A percentile compares a stretch with the other conserved stretches of the same genome.
Conservation (phyloP, 2,329 filamentous ascomycete genomes). For the Kalmusia sp. region DNA sequence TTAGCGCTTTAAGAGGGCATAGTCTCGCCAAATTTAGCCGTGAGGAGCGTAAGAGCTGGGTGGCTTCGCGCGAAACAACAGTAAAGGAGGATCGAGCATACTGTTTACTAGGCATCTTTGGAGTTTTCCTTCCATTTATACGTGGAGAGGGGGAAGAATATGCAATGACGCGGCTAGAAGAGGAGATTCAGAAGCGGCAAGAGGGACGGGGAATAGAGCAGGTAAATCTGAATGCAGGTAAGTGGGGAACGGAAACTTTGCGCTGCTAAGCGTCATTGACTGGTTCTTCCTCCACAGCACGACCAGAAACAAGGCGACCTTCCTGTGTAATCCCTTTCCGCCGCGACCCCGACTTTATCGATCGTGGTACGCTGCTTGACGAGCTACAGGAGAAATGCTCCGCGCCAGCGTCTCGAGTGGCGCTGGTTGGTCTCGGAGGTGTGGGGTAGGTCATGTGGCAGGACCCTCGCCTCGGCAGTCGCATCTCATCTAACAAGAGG, state of each 20-base stretch:
- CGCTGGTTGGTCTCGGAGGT: constrained; percentile 29
- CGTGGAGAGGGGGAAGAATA: background rate
- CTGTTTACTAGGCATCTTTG: constrained; percentile 1
- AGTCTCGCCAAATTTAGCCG: background rate
- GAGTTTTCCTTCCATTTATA: background rate
- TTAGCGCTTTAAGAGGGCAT: constrained; percentile 1
- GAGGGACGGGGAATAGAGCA: background rate
- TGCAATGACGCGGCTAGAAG: background rate
- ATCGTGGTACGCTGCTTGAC: constrained; percentile 17
- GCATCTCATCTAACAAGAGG: background rate
- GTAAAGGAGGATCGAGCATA: constrained; percentile 1
- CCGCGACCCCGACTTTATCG: constrained; percentile 26
- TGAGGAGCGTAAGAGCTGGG: constrained; percentile 1
- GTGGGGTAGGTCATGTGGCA: constrained; percentile 17
- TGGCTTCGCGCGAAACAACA: background rate
- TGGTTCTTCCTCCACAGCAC: background rate
- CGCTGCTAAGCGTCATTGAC: background rate
- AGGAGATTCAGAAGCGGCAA: background rate
- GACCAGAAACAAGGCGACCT: constrained; percentile 1
- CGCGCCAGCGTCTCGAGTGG: constrained; percentile 14
- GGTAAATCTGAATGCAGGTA: background rate
- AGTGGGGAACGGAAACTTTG: background rate
- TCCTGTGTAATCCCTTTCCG: constrained; percentile 19
- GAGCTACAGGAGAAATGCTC: constrained; percentile 12
- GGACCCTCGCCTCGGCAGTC: background rate